Evolutionary conservation across 257 asterid genomes (phyloP).

Genomic region (Asclepias syriaca): DNA sequence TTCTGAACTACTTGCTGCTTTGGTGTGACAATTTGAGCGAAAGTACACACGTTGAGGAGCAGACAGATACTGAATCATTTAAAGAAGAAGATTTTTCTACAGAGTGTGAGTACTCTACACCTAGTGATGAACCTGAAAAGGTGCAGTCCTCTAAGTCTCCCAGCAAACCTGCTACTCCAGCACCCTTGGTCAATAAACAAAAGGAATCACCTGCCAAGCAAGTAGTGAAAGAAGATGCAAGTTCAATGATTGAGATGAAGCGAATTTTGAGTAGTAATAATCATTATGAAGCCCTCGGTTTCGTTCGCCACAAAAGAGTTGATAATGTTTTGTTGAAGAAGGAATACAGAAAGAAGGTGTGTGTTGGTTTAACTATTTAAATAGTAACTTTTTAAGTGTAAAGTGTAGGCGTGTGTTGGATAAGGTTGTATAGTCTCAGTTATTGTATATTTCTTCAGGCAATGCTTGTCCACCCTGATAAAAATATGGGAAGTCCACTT

Average conservation of each 20-base stretch:
- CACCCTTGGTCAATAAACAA: constrained; percentile 52
- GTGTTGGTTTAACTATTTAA: constrained; percentile 1
- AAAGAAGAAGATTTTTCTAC: constrained; percentile 61
- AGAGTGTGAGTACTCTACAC: constrained; percentile 53
- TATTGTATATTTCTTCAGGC: constrained; percentile 42
- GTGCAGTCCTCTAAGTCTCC: constrained; percentile 58
- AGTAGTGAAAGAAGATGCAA: constrained; percentile 59
- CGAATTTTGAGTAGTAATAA: constrained; percentile 66
- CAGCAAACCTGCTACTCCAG: constrained; percentile 43
- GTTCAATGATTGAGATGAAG: constrained; percentile 75
- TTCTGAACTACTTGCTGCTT: constrained; percentile 69
- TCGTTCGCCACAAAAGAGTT: constrained; percentile 63
- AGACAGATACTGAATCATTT: constrained; percentile 50
- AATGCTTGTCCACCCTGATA: constrained; percentile 98
- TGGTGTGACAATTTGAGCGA: constrained; percentile 88
- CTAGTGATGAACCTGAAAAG: constrained; percentile 56
- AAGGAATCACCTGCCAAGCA: constrained; percentile 49
- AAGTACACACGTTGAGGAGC: constrained; percentile 62
- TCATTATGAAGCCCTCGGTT: constrained; percentile 92
- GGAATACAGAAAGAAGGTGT: constrained; percentile 89
- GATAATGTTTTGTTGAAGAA: constrained; percentile 69
- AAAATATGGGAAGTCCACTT: constrained; percentile 86
- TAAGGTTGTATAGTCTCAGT: background rate
- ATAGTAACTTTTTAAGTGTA: background rate
- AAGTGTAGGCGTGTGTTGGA: constrained; percentile 63